Base-by-base conservation (phyloP, 163 green algal species). In the Volvox carteri region DNA sequence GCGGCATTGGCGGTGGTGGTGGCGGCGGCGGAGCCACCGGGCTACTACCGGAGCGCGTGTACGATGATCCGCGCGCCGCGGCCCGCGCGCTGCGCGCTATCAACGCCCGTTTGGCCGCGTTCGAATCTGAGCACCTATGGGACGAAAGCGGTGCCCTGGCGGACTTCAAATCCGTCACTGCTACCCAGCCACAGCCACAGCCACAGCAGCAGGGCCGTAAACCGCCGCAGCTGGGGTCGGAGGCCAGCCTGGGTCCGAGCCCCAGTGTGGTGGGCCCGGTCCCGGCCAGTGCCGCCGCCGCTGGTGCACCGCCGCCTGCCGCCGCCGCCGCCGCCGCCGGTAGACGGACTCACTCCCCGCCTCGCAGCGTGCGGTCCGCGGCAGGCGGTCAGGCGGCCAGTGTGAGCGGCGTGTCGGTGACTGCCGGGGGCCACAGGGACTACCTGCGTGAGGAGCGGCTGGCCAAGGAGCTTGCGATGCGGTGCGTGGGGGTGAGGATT, bases 391-490 rank as follows among this genome's bases (percentile, higher is more conserved):
- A 41, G 2, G 79, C 62, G 19, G 25, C 41, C 41, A 68, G 42
- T 30, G 60, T 86, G n/a, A 25, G 33, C 37, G 77, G 77, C 19
- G 44, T 39, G n/a, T 80, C 73, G 16, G 48, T 76, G 48, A 85
- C 67, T 37, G 67, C 52, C 2, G 52, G 37, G 5, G 77, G 68
- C 0, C 76, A 88, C 25, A 48, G 74, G 30, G 87, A 91, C 42
- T 91, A 91, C 73, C 70, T 88, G 67, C 54, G 87, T 7, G 87
- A 91, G 72, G 87, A 91, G 79, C 72, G 87, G 30, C 5, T 85
- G 58, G 72, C 87, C 35, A 91, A 91, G 79, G 87, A 91, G 73
- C 42, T 87, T n/a, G 73, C 74, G 8, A 42, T 1, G 48, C 87
- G 78, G 86, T 91, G 52, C 5, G 60, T 58, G 25, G 23, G 19